Percentiles rank a stretch among this genome's conserved stretches.
phyloP scores from a whole-genome alignment of 176 grass and related monocot species.

The Zoysia japonica region DNA sequence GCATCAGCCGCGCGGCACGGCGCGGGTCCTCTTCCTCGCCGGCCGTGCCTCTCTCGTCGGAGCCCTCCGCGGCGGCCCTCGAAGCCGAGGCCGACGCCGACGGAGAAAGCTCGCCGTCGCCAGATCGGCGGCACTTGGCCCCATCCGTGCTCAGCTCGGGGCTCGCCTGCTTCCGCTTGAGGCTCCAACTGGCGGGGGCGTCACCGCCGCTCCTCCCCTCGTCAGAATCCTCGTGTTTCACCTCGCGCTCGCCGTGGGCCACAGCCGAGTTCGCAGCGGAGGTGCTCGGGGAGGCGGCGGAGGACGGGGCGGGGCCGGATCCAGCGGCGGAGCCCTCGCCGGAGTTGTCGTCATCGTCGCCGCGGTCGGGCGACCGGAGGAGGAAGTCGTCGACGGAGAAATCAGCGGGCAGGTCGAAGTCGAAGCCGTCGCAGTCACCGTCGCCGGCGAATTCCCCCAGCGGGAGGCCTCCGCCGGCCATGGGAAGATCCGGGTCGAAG shows the following conservation, averaged over 20 bases:
- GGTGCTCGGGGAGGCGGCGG: constrained; percentile 45
- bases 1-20: constrained; percentile 67
- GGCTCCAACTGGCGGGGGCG: constrained; percentile 34
- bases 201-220: constrained; percentile 41
- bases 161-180: constrained; percentile 74
- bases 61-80: constrained; percentile 35
- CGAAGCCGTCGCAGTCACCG: constrained; percentile 35
- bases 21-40: constrained; percentile 62
- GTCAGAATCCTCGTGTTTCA: constrained; percentile 66
- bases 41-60: constrained; percentile 27
- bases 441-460: constrained; percentile 40
- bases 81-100: constrained; percentile 46
- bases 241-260: constrained; percentile 35
- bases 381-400: constrained; percentile 84
- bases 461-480: constrained; percentile 41
- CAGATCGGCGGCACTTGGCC: constrained; percentile 59
- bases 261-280: constrained; percentile 56
- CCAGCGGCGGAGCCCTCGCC: constrained; percentile 44
- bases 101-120: constrained; percentile 47
- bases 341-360: constrained; percentile 25
- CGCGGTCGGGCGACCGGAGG: constrained; percentile 44
- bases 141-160: constrained; percentile 22
- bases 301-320: constrained; percentile 39
- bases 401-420: constrained; percentile 69
- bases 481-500: constrained; percentile 66